These are phyloP conservation scores for Nicotiana otophora DNA, from an alignment of 257 asterid species.

Conservation along the genomic window DNA sequence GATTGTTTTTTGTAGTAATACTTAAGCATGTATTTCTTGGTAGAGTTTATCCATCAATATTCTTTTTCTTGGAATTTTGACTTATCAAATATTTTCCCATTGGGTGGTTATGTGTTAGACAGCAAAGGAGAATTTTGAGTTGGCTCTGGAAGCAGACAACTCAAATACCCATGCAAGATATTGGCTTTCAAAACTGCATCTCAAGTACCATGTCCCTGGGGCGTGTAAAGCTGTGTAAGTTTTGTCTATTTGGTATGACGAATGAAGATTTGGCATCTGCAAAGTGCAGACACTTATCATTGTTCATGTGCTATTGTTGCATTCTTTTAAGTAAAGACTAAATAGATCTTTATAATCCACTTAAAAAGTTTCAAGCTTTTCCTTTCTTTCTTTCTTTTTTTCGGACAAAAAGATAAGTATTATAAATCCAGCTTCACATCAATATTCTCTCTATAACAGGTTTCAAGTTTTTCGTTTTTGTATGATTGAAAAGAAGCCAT, in stretches of 20 bases:
- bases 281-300: background rate
- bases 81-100: background rate
- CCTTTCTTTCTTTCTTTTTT: background rate
- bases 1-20: background rate
- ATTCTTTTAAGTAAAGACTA: background rate
- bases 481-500: no score
- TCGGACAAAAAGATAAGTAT: no score
- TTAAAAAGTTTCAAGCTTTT: background rate
- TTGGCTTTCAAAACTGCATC: conserved; percentile 83
- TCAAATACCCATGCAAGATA: conserved; percentile 83
- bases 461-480: no score
- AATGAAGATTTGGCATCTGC: background rate
- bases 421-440: no score
- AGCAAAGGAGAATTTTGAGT: conserved; percentile 84
- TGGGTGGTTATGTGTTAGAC: conserved; percentile 42
- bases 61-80: background rate
- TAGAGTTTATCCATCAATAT: background rate
- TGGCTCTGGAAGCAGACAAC: conserved; percentile 95
- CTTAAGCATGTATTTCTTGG: background rate
- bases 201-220: conserved; percentile 91
- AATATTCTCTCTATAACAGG: no score
- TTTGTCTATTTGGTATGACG: background rate
- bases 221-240: conserved; percentile 80
- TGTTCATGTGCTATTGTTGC: background rate
- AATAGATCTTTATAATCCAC: background rate